phyloP scores from a whole-genome alignment of 768 basidiomycete species.

The Dioszegia crocea region DNA sequence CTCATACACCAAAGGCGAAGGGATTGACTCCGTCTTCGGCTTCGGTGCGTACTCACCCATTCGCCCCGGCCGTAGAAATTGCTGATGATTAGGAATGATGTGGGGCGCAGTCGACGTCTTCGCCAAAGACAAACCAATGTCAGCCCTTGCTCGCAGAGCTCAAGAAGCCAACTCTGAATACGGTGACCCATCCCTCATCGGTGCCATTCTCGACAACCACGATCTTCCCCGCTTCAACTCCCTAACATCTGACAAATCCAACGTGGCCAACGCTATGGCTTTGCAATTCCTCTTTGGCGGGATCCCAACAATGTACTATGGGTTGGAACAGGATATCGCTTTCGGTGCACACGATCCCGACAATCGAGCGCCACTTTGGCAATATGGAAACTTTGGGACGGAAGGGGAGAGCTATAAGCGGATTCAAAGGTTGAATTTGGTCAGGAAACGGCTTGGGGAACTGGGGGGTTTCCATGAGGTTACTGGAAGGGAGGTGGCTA shows the following conservation, averaged over 20 bases:
- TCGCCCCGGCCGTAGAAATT: background rate
- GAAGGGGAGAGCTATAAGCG: conserved; percentile 19
- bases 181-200: conserved; percentile 23
- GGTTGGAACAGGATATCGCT: conserved; percentile 32
- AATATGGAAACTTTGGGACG: conserved; percentile 25
- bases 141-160: background rate
- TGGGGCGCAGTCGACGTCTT: conserved; percentile 18
- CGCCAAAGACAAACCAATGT: conserved; percentile 3
- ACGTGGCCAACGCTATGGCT: conserved; percentile 32
- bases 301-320: conserved; percentile 41
- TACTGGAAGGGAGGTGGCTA: conserved; percentile 11
- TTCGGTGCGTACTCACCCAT: conserved; percentile 30
- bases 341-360: conserved; percentile 26
- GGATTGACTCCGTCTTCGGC: conserved; percentile 34
- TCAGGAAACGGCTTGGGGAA: conserved; percentile 20
- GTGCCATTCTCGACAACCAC: conserved; percentile 38
- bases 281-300: conserved; percentile 28
- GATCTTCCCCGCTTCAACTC: conserved; percentile 36
- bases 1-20: conserved; percentile 21
- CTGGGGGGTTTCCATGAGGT: conserved; percentile 13
- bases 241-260: conserved; percentile 19
- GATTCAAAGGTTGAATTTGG: conserved; percentile 31
- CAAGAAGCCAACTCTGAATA: background rate
- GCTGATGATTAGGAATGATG: conserved; percentile 17
- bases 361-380: conserved; percentile 38